A percentile compares a stretch with the other conserved stretches of the same genome.
phyloP scores from a whole-genome alignment of 495 filamentous ascomycete species.

The Geopyxis carbonaria region DNA sequence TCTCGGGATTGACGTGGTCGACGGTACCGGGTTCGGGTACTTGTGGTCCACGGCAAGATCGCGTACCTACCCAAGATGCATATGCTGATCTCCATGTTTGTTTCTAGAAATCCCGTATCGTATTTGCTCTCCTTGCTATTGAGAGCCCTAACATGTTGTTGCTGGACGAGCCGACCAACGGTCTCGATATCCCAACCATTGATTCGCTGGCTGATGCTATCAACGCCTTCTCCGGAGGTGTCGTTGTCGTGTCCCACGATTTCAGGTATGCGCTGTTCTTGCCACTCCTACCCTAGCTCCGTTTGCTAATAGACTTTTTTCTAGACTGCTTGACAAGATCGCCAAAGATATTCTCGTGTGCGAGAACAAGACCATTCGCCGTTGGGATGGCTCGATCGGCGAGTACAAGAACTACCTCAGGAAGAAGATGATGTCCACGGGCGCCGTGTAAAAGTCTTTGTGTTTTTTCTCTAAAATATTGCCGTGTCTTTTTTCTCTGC shows the following conservation, averaged over 20 bases:
- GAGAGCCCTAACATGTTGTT: conserved; percentile 95
- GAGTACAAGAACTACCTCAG: conserved; percentile 96
- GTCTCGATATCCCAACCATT: conserved; percentile 97
- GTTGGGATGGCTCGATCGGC: conserved; percentile 79
- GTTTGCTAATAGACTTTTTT: not conserved
- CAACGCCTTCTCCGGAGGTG: conserved; percentile 88
- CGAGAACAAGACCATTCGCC: conserved; percentile 78
- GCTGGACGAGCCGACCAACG: conserved; percentile 97
- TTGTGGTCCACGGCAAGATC: no score
- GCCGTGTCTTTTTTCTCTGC: conserved; percentile 6
- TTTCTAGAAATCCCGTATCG: conserved; percentile 80
- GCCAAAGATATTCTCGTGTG: conserved; percentile 99
- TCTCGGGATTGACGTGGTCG: not conserved
- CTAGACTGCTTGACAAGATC: conserved; percentile 91
- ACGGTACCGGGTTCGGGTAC: no score
- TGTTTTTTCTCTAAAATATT: not conserved
- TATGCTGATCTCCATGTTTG: no score
- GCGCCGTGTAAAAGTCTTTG: conserved; percentile 19
- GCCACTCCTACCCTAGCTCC: conserved; percentile 18
- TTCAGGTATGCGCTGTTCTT: conserved; percentile 94
- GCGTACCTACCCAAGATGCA: no score
- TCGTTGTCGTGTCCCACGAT: conserved; percentile 95
- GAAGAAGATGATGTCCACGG: conserved; percentile 70
- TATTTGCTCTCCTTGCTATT: conserved; percentile 91
- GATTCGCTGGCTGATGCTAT: conserved; percentile 95